These are phyloP conservation scores for Annulohypoxylon truncatum DNA, from an alignment of 2,329 filamentous ascomycete genomes.

Conservation along the genomic window DNA sequence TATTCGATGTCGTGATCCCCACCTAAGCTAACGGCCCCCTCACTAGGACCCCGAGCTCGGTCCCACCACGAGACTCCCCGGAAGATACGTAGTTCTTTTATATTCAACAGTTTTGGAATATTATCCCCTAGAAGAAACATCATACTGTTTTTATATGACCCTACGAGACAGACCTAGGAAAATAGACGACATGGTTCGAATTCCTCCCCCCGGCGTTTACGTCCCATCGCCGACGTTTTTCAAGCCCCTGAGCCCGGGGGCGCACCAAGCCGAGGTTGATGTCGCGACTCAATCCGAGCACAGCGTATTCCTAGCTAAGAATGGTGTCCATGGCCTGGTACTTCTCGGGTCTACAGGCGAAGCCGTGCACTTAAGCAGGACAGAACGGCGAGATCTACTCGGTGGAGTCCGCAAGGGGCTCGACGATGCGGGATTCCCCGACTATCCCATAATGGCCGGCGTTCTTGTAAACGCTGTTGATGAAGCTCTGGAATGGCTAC, in stretches of 20 bases:
- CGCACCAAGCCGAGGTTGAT: constrained; percentile 65
- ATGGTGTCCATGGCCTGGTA: constrained; percentile 70
- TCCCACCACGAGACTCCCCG: neutral
- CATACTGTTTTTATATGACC: neutral
- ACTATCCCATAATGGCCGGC: constrained; percentile 67
- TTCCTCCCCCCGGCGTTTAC: constrained; percentile 66
- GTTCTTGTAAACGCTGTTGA: constrained; percentile 42
- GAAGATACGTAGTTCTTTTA: neutral
- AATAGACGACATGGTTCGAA: constrained; percentile 13
- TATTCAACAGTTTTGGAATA: neutral
- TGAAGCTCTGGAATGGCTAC: constrained; percentile 60
- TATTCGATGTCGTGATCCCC: constrained; percentile 16
- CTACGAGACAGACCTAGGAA: neutral
- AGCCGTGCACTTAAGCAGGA: constrained; percentile 69
- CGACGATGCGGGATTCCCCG: constrained; percentile 64
- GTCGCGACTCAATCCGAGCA: constrained; percentile 68
- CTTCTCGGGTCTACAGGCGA: constrained; percentile 74
- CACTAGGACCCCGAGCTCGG: constrained; percentile 18
- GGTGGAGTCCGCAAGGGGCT: constrained; percentile 66
- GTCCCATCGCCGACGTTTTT: constrained; percentile 75
- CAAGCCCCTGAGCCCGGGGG: constrained; percentile 56
- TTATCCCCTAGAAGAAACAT: neutral
- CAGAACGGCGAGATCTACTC: constrained; percentile 67
- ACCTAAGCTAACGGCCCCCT: constrained; percentile 5
- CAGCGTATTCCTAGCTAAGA: constrained; percentile 68